Base-by-base conservation (phyloP, 2,329 filamentous ascomycete species). In the Trichoderma lentiforme region DNA sequence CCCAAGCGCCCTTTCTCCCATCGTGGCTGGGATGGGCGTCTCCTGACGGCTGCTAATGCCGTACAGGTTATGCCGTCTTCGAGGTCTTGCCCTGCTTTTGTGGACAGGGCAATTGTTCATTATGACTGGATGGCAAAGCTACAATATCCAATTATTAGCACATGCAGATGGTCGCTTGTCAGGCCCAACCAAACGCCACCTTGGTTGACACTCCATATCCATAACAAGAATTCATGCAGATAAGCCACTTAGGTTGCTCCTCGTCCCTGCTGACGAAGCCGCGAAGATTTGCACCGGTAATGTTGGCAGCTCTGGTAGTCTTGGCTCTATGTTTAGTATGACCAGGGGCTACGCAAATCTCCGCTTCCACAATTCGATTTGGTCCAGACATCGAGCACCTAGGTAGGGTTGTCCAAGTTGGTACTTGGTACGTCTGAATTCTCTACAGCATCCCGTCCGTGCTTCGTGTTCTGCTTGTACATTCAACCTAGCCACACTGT, bases 341-440 rank as follows among this genome's bases (percentile, higher is more conserved):
- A 53, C 56, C 57, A 61, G 67, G 67, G 67, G 67, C 67, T 70
- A 70, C 24, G 67, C 67, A 51, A 70, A 61, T 70, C 67, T 70
- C 67, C 67, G 67, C 67, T 70, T 62, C 67, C 39, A 30, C 57
- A 62, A n/a, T 70, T 70, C 30, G 57, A 53, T 62, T 28, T 18
- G 57, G 57, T 32, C 36, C 57, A 61, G 56, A 60, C 57, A 62
- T 60, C 57, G 30, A 60, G 28, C 57, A 60, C 57, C 57, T 34
- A 43, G 64, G 65, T 57, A 69, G 32, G 56, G 47, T 39, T 67
- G 51, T 67, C 57, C 67, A 61, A 53, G 67, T 24, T 26, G 57
- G 67, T 70, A 51, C 67, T 30, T 61, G 18, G 36, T 39, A 36
- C 57, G 67, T 53, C 67, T 70, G 36, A 47, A 62, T 34, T 53